Conservation (phyloP, 2,329 filamentous ascomycete genomes). For the Cytospora piceae region DNA sequence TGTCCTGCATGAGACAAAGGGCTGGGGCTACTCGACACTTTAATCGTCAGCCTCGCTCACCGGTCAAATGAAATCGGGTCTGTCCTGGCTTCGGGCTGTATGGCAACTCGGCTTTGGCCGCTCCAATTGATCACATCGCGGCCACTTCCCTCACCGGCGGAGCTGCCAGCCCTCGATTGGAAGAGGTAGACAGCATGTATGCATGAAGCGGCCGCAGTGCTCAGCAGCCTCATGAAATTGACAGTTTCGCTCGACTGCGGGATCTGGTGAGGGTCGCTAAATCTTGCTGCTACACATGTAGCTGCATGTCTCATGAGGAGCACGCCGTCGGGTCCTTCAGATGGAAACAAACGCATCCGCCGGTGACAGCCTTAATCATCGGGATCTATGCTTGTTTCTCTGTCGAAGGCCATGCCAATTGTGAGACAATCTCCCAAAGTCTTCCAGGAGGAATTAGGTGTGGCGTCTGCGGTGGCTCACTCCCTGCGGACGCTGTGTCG, state of each 20-base stretch:
- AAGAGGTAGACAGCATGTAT: background rate
- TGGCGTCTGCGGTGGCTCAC: constrained; percentile 26
- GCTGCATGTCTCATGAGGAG: constrained; percentile 29
- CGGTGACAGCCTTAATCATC: constrained; percentile 13
- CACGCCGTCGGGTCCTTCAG: constrained; percentile 24
- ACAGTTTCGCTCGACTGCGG: constrained; percentile 23
- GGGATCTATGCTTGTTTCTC: constrained; percentile 10
- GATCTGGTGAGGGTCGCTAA: constrained; percentile 26
- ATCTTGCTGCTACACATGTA: constrained; percentile 30
- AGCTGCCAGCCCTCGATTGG: background rate
- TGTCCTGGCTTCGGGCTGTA: background rate
- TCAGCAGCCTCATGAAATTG: constrained; percentile 20
- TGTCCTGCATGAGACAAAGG: constrained; percentile 4
- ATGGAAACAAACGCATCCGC: constrained; percentile 14
- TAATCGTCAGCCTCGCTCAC: constrained; percentile 5
- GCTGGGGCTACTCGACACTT: background rate
- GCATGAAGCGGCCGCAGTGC: constrained; percentile 9
- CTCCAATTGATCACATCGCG: background rate
- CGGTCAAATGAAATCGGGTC: background rate
- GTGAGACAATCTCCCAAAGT: constrained; percentile 22
- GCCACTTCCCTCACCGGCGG: background rate
- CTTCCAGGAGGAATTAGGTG: constrained; percentile 23
- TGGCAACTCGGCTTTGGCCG: constrained; percentile 9
- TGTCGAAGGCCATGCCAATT: constrained; percentile 8
- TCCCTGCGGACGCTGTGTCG: constrained; percentile 15